phyloP scores from a whole-genome alignment of 1,139 yeast species.

The Scheffersomyces illinoinensis region DNA sequence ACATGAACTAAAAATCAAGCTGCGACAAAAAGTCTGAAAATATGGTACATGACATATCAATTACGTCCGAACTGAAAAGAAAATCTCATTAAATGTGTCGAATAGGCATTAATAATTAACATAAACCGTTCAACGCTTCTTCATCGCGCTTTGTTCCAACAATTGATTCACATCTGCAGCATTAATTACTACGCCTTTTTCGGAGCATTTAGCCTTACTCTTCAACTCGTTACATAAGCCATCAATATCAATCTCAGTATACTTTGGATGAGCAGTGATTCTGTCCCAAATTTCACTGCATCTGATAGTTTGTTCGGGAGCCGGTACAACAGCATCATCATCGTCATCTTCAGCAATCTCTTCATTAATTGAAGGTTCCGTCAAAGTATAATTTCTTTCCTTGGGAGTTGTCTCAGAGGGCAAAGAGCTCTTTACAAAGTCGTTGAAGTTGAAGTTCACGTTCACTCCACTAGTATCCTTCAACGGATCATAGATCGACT shows the following conservation, averaged over 20 bases:
- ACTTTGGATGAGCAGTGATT: constrained; percentile 89
- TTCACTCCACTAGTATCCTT: constrained; percentile 17
- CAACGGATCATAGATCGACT: constrained; percentile 68
- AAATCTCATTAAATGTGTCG: background rate
- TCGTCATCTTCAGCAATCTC: constrained; percentile 10
- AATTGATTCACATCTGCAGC: constrained; percentile 74
- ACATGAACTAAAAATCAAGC: background rate
- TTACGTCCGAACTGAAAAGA: background rate
- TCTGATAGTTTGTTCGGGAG: constrained; percentile 52
- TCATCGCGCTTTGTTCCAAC: constrained; percentile 42
- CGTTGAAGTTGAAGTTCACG: constrained; percentile 38
- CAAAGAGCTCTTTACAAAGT: constrained; percentile 31
- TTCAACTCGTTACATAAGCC: constrained; percentile 87
- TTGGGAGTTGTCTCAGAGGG: background rate
- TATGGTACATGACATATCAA: background rate
- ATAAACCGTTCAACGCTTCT: constrained; percentile 10
- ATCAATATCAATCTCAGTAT: constrained; percentile 90
- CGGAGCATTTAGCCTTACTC: constrained; percentile 94
- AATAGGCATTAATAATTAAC: background rate
- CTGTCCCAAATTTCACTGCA: constrained; percentile 98
- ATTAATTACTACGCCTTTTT: constrained; percentile 82
- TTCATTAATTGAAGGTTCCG: background rate
- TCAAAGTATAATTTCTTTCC: background rate
- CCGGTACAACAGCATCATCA: constrained; percentile 52
- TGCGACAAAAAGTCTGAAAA: background rate